These are phyloP conservation scores for Breviolum minutum DNA, from an alignment of 73 alveolate species.

Conservation along the genomic window DNA sequence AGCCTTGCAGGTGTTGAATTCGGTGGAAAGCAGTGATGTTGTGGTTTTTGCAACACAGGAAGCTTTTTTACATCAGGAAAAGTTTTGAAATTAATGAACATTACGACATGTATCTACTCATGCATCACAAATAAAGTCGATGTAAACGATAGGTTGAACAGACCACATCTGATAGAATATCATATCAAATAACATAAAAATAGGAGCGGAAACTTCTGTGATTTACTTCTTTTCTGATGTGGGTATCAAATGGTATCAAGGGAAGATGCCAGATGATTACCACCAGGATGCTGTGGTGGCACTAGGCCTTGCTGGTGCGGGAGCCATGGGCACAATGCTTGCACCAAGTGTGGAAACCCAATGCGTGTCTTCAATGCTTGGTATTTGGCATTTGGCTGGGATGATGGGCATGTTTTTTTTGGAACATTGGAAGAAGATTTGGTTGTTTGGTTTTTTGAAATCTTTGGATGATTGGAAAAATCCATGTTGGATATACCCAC, in stretches of 20 bases:
- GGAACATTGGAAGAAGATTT: not conserved
- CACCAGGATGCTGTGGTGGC: conserved; percentile 77
- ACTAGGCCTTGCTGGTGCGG: conserved; percentile 60
- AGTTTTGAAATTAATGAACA: not conserved
- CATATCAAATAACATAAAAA: too few species aligned
- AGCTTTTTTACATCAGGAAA: not conserved
- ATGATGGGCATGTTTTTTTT: not conserved
- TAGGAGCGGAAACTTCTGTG: too few species aligned
- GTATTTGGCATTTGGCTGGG: too few species aligned
- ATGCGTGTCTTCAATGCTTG: not conserved
- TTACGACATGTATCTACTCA: not conserved
- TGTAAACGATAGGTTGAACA: too few species aligned
- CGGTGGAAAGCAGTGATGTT: too few species aligned
- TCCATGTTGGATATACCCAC: too few species aligned
- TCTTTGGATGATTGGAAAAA: too few species aligned
- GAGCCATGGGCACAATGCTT: conserved; percentile 47
- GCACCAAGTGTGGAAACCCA: conserved; percentile 28
- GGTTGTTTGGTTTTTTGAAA: not conserved
- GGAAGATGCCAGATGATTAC: not conserved
- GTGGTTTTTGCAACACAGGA: not conserved
- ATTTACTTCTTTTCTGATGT: too few species aligned
- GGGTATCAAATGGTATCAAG: not conserved
- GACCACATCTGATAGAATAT: too few species aligned
- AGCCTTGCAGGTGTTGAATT: not conserved
- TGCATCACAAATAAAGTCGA: too few species aligned